Percentiles rank a stretch among this genome's conserved stretches.
Evolutionary conservation across 768 basidiomycete genomes (phyloP).

Genomic region (Panaeolus papilionaceus): DNA sequence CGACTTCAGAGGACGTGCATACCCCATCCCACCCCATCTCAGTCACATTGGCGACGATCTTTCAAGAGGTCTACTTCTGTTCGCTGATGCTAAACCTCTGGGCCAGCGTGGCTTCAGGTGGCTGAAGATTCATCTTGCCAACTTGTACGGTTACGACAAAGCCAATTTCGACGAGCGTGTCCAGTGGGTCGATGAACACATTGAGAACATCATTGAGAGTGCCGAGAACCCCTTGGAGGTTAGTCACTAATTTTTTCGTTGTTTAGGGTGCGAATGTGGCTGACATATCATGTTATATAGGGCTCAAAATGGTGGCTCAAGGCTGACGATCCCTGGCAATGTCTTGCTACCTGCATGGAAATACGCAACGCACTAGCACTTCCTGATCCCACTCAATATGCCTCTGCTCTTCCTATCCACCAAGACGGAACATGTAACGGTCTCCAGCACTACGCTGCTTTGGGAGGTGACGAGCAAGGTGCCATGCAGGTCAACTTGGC

Average conservation of each 20-base stretch:
- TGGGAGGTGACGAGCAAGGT: conserved; percentile 90
- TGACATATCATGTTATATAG: conserved; percentile 37
- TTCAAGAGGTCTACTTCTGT: conserved; percentile 83
- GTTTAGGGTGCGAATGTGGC: background rate
- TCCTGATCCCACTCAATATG: conserved; percentile 63
- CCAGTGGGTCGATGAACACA: conserved; percentile 69
- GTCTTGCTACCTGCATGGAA: conserved; percentile 91
- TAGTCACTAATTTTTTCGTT: conserved; percentile 29
- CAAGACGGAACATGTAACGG: conserved; percentile 99
- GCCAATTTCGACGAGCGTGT: conserved; percentile 94
- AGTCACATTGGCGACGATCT: conserved; percentile 97
- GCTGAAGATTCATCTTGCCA: conserved; percentile 96
- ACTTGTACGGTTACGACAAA: conserved; percentile 94
- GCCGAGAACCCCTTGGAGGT: conserved; percentile 82
- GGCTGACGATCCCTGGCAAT: conserved; percentile 98
- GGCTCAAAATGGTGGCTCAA: conserved; percentile 87
- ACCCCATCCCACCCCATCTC: conserved; percentile 95
- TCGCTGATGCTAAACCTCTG: conserved; percentile 80
- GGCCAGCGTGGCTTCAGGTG: conserved; percentile 88
- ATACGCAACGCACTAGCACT: conserved; percentile 81
- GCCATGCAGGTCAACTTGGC: conserved; percentile 93
- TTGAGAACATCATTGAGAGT: conserved; percentile 83
- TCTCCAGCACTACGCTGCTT: conserved; percentile 96
- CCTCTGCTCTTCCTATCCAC: conserved; percentile 86
- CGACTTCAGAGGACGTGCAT: conserved; percentile 97